These are phyloP conservation scores for Xanthoconium stramineum DNA, from an alignment of 768 basidiomycete species.

Conservation along the genomic window DNA sequence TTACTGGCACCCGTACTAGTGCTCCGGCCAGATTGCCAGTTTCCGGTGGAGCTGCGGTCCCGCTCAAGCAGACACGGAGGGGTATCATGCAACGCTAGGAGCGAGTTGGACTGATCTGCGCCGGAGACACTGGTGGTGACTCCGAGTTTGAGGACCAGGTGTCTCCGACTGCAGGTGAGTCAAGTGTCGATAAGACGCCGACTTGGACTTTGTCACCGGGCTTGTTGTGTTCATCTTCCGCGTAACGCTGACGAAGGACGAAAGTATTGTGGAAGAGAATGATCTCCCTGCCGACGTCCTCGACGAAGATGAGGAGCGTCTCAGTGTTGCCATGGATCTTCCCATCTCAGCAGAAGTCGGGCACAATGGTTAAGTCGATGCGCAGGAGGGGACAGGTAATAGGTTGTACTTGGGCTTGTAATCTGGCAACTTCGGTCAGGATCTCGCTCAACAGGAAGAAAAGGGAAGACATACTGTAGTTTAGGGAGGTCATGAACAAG, in stretches of 20 bases:
- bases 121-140: too few species aligned
- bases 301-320: constrained; percentile 90
- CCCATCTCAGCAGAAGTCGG: constrained; percentile 99
- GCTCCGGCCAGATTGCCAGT: too few species aligned
- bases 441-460: not conserved
- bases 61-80: too few species aligned
- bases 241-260: constrained; percentile 86
- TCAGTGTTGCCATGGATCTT: constrained; percentile 87
- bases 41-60: too few species aligned
- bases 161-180: too few species aligned
- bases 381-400: constrained; percentile 91
- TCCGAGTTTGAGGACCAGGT: too few species aligned
- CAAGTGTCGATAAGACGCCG: too few species aligned
- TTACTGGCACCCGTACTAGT: too few species aligned
- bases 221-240: constrained; percentile 91
- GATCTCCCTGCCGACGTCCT: constrained; percentile 96
- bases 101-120: too few species aligned
- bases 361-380: constrained; percentile 89
- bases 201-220: too few species aligned
- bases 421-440: constrained; percentile 35
- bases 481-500: constrained; percentile 97
- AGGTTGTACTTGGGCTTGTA: constrained; percentile 92
- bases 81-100: too few species aligned
- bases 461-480: constrained; percentile 57
- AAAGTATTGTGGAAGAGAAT: constrained; percentile 95